phyloP scores from a whole-genome alignment of 352 stramenopile genomes.

The Phytophthora kernoviae region DNA sequence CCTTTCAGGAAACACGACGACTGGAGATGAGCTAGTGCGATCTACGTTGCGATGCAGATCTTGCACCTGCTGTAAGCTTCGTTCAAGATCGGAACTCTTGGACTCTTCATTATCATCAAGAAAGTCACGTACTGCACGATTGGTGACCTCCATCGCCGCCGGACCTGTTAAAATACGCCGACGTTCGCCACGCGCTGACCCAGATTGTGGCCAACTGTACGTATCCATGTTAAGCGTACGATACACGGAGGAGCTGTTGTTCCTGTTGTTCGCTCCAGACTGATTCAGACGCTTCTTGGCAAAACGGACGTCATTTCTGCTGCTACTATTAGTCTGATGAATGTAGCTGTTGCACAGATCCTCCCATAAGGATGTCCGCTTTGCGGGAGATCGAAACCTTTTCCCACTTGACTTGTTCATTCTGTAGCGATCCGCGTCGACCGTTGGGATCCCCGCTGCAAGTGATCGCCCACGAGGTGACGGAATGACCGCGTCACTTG shows the following conservation, averaged over 20 bases:
- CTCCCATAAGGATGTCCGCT: conserved; percentile 23
- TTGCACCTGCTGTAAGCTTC: background rate
- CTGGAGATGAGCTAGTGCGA: background rate
- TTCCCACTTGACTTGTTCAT: conserved; percentile 38
- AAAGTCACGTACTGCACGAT: conserved; percentile 39
- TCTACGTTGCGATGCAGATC: background rate
- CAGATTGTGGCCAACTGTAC: conserved; percentile 13
- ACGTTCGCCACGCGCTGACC: conserved; percentile 22
- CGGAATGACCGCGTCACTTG: conserved; percentile 15
- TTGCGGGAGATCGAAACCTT: conserved; percentile 28
- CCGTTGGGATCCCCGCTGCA: conserved; percentile 35
- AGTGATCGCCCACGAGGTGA: conserved; percentile 7
- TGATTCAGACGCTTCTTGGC: conserved; percentile 22
- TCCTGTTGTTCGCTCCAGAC: conserved; percentile 23
- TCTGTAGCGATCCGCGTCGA: conserved; percentile 33
- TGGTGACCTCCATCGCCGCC: conserved; percentile 44
- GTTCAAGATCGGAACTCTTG: conserved; percentile 13
- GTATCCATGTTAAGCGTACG: conserved; percentile 30
- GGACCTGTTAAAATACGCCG: conserved; percentile 34
- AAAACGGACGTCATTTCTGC: conserved; percentile 7
- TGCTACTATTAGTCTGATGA: conserved; percentile 17
- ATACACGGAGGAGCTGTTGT: conserved; percentile 28
- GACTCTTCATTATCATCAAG: conserved; percentile 25
- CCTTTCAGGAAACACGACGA: background rate
- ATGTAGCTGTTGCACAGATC: conserved; percentile 30